These are phyloP conservation scores for Phytophthora pinifolia DNA, from an alignment of 352 stramenopile genomes.

Conservation along the genomic window DNA sequence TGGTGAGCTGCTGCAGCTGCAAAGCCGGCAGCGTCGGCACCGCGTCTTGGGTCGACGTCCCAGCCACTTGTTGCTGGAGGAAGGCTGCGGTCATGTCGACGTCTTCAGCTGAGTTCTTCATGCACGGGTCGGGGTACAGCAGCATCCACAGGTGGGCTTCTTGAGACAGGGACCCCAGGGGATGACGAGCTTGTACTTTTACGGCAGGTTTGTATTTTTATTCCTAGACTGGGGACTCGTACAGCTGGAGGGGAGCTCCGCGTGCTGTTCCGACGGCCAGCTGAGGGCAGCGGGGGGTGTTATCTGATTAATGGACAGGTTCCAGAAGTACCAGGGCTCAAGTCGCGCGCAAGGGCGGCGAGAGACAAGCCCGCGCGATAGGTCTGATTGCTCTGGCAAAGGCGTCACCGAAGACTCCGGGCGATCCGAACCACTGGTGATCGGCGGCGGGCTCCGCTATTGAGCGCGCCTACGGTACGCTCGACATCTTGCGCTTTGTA, in stretches of 20 bases:
- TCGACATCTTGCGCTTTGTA: conserved; percentile 16
- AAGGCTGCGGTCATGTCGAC: conserved; percentile 27
- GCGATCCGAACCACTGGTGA: conserved; percentile 18
- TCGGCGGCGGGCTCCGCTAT: conserved; percentile 18
- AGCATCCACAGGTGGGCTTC: conserved; percentile 26
- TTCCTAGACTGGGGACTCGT: conserved; percentile 1
- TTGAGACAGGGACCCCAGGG: conserved; percentile 30
- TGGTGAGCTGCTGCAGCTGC: conserved; percentile 16
- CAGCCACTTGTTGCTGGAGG: conserved; percentile 14
- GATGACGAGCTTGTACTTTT: conserved; percentile 8
- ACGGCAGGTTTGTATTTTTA: conserved; percentile 23
- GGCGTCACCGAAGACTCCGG: conserved; percentile 2
- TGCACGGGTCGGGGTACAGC: conserved; percentile 22
- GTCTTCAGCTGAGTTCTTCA: conserved; percentile 33
- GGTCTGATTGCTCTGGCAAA: conserved; percentile 15
- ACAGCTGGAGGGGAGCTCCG: not conserved
- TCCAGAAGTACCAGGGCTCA: conserved; percentile 11
- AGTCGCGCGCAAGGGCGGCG: conserved; percentile 18
- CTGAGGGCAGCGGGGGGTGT: conserved; percentile 13
- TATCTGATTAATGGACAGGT: conserved; percentile 29
- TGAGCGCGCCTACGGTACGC: conserved; percentile 7
- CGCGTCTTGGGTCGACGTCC: conserved; percentile 10
- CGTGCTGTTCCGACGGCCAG: conserved; percentile 15
- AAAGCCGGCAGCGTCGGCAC: conserved; percentile 8
- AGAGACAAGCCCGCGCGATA: conserved; percentile 25